These are phyloP conservation scores for Petunia hybrid DNA, from an alignment of 305 asterid genomes.

Conservation along the genomic window DNA sequence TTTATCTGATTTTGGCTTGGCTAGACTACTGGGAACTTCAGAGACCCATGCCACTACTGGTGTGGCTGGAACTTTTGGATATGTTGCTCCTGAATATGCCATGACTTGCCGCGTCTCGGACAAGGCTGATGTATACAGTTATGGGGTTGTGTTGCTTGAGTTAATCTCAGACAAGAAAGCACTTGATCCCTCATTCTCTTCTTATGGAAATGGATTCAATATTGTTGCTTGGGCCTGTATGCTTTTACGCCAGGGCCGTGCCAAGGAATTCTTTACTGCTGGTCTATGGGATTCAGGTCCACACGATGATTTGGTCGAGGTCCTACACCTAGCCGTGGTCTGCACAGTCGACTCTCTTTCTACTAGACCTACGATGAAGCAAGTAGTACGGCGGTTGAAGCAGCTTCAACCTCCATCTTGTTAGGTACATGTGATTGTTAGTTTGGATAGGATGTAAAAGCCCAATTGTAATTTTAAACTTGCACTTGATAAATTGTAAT, in stretches of 20 bases:
- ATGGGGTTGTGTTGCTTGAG: slow-evolving; percentile 90
- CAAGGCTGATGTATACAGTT: slow-evolving; percentile 95
- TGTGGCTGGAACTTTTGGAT: slow-evolving; percentile 93
- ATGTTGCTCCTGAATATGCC: slow-evolving; percentile 96
- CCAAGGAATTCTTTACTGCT: slow-evolving; percentile 81
- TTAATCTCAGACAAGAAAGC: slow-evolving; percentile 89
- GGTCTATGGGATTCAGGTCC: slow-evolving; percentile 95
- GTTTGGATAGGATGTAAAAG: slow-evolving; percentile 45
- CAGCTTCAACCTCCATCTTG: slow-evolving; percentile 91
- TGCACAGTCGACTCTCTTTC: slow-evolving; percentile 87
- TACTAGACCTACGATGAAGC: slow-evolving; percentile 91
- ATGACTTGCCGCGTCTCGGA: slow-evolving; percentile 84
- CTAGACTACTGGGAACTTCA: slow-evolving; percentile 81
- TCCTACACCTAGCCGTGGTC: slow-evolving; percentile 78
- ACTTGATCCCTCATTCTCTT: slow-evolving; percentile 86
- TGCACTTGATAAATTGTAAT: slow-evolving; percentile 7
- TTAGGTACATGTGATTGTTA: slow-evolving; percentile 42
- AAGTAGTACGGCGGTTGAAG: slow-evolving; percentile 82
- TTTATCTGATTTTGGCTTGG: slow-evolving; percentile 90
- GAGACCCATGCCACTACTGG: slow-evolving; percentile 95
- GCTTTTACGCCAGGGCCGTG: slow-evolving; percentile 82
- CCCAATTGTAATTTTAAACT: slow-evolving; percentile 40
- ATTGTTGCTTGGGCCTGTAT: slow-evolving; percentile 81
- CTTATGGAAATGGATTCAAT: slow-evolving; percentile 53
- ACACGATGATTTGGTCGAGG: slow-evolving; percentile 86